A percentile compares a stretch with the other conserved stretches of the same genome.
Evolutionary conservation across 2,329 filamentous ascomycete species (phyloP).

Genomic region (Aspergillus texensis): DNA sequence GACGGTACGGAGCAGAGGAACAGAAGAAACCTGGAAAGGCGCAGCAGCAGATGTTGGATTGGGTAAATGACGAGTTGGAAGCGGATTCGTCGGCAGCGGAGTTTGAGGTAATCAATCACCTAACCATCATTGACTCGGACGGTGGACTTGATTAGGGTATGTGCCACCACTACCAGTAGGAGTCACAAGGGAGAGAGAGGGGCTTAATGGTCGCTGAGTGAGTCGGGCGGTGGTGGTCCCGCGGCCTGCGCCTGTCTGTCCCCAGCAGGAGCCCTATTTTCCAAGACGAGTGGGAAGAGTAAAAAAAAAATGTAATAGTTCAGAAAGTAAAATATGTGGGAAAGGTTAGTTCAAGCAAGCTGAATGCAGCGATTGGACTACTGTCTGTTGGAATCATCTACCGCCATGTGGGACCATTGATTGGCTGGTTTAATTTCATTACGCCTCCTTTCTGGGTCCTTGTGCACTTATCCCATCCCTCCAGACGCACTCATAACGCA

Average conservation of each 20-base stretch:
- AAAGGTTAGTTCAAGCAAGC: neutral
- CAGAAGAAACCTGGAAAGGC: constrained; percentile 10
- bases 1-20: constrained; percentile 6
- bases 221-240: constrained; percentile 3
- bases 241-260: constrained; percentile 3
- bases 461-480: neutral
- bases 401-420: neutral
- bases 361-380: constrained; percentile 9
- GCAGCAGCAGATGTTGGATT: constrained; percentile 9
- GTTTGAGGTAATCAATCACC: constrained; percentile 8
- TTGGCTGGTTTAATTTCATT: constrained; percentile 7
- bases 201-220: constrained; percentile 1
- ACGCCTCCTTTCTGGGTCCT: constrained; percentile 7
- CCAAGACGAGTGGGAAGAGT: neutral
- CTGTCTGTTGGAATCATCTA: constrained; percentile 6
- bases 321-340: constrained; percentile 1
- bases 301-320: neutral
- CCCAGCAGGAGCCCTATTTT: constrained; percentile 5
- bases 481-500: constrained; percentile 2
- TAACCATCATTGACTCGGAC: constrained; percentile 8
- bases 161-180: constrained; percentile 6
- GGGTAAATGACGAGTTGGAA: constrained; percentile 6
- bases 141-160: constrained; percentile 3
- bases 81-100: constrained; percentile 3
- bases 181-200: constrained; percentile 10